Evolutionary conservation across 2,329 filamentous ascomycete species (phyloP).

Genomic region (Penicillium oxalicum): DNA sequence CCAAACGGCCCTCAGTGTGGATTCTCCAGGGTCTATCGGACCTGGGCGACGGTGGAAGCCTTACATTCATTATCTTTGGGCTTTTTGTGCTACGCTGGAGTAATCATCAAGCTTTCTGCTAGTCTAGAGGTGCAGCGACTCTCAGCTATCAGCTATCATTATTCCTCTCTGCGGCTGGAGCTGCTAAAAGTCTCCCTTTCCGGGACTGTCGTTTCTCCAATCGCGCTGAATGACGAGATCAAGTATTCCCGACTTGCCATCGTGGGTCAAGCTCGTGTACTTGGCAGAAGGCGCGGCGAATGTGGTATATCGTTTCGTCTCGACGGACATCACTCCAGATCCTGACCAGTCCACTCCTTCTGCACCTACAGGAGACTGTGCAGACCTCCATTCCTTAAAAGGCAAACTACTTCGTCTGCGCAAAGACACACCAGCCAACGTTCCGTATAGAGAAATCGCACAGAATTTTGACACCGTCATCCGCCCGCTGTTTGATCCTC

Average conservation of each 20-base stretch:
- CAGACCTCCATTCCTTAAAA: constrained; percentile 19
- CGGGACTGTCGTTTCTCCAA: constrained; percentile 1
- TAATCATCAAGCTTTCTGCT: too few relatives aligned
- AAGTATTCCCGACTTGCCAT: constrained; percentile 31
- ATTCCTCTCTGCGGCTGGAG: too few relatives aligned
- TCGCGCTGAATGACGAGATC: constrained; percentile 29
- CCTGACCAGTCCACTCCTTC: constrained; percentile 21
- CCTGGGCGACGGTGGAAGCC: too few relatives aligned
- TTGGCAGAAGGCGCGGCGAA: constrained; percentile 70
- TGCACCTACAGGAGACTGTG: constrained; percentile 12
- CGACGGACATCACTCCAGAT: constrained; percentile 25
- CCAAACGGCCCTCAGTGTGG: too few relatives aligned
- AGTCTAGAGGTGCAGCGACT: too few relatives aligned
- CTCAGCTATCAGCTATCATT: too few relatives aligned
- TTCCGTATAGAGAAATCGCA: constrained; percentile 46
- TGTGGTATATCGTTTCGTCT: constrained; percentile 60
- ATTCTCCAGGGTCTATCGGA: too few relatives aligned
- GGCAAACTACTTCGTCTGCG: constrained; percentile 56
- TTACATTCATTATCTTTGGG: too few relatives aligned
- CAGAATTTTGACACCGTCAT: constrained; percentile 41
- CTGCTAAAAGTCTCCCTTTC: too few relatives aligned
- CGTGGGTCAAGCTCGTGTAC: constrained; percentile 38
- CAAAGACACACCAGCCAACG: constrained; percentile 50
- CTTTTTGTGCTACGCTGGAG: too few relatives aligned
- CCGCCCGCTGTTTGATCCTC: constrained; percentile 49